phyloP scores from a whole-genome alignment of 768 basidiomycete genomes.

The Termitomyces sp. region DNA sequence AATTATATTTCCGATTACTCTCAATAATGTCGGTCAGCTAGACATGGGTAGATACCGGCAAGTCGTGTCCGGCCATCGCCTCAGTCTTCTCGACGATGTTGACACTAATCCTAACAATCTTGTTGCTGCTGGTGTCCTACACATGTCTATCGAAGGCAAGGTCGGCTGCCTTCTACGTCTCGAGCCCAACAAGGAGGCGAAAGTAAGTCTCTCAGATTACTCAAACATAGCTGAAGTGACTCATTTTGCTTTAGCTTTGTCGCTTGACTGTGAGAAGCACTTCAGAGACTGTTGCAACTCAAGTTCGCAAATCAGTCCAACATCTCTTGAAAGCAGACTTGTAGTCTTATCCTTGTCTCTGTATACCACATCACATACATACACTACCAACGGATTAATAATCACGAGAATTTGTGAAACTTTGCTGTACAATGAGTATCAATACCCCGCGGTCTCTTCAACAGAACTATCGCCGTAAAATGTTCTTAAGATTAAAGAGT shows the following conservation, averaged over 20 bases:
- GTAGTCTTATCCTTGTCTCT: slow-evolving; percentile 15
- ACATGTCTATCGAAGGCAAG: slow-evolving; percentile 89
- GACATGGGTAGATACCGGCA: slow-evolving; percentile 72
- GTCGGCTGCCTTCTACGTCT: slow-evolving; percentile 91
- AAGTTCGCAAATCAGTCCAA: slow-evolving; percentile 58
- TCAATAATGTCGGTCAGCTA: slow-evolving; percentile 66
- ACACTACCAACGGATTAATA: slow-evolving; percentile 18
- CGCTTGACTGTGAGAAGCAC: slow-evolving; percentile 93
- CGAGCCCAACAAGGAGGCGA: slow-evolving; percentile 95
- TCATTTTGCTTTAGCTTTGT: slow-evolving; percentile 61
- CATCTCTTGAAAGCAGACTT: slow-evolving; percentile 36
- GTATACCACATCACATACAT: slow-evolving; percentile 7
- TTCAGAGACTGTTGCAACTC: slow-evolving; percentile 81
- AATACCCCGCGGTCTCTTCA: background rate
- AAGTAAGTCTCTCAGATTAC: slow-evolving; percentile 46
- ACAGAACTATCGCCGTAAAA: slow-evolving; percentile 34
- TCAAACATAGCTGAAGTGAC: background rate
- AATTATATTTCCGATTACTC: slow-evolving; percentile 73
- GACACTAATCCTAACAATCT: slow-evolving; percentile 95
- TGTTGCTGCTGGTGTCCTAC: slow-evolving; percentile 94
- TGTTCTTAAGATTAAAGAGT: slow-evolving; percentile 39
- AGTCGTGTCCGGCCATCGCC: slow-evolving; percentile 72
- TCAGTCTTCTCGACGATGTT: slow-evolving; percentile 77
- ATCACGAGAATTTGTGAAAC: slow-evolving; percentile 1
- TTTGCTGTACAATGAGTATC: background rate